A percentile compares a stretch with the other conserved stretches of the same genome.
Conservation (phyloP, 2,329 filamentous ascomycete species). For the Fusarium sp. region DNA sequence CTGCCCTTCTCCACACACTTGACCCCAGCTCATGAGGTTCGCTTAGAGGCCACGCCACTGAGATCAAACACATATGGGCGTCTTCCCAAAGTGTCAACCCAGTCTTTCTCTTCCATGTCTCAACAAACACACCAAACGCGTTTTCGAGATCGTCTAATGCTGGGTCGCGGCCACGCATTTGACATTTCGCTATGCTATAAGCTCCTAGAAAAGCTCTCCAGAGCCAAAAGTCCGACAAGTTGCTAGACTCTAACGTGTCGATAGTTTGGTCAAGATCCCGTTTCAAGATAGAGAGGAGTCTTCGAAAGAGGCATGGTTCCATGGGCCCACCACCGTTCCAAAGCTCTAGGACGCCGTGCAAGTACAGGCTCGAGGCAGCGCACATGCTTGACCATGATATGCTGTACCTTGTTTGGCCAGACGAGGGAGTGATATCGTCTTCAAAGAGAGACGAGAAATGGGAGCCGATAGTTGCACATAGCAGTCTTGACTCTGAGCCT, state of each 20-base stretch:
- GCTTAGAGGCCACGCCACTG: constrained; percentile 24
- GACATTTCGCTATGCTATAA: constrained; percentile 28
- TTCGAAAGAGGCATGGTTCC: constrained; percentile 12
- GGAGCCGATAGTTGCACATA: constrained; percentile 27
- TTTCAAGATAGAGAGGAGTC: constrained; percentile 18
- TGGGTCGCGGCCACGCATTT: background rate
- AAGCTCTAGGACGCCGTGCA: constrained; percentile 37
- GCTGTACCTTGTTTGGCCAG: background rate
- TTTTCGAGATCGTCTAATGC: background rate
- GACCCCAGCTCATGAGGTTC: constrained; percentile 3
- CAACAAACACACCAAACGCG: constrained; percentile 8
- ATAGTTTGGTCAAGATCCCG: constrained; percentile 18
- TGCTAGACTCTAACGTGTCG: accelerated
- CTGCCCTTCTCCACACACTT: constrained; percentile 12
- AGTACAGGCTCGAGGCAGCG: constrained; percentile 31
- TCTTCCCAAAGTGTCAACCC: constrained; percentile 13
- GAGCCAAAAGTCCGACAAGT: constrained; percentile 31
- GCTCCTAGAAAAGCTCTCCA: constrained; percentile 40
- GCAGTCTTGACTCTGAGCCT: constrained; percentile 41
- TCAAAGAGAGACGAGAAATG: constrained; percentile 39
- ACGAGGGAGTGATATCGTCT: background rate
- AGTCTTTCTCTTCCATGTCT: constrained; percentile 12
- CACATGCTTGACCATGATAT: constrained; percentile 41
- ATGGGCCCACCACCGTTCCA: constrained; percentile 28
- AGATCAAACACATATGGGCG: constrained; percentile 1